These are phyloP conservation scores for Arxiozyma slooffiae DNA, from an alignment of 1,139 yeast species.

Conservation along the genomic window DNA sequence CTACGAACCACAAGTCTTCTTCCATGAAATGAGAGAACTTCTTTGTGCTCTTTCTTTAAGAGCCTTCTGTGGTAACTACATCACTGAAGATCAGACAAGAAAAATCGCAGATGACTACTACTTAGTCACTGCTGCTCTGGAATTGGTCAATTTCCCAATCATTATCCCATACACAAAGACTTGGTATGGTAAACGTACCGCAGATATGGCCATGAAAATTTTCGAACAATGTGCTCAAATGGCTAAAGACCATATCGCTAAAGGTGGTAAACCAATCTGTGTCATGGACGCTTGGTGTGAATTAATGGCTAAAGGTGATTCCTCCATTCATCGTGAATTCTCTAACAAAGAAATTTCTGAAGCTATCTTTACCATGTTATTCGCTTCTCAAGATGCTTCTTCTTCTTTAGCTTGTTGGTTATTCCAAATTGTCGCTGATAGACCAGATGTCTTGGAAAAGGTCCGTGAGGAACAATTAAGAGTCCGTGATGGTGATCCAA, in stretches of 20 bases:
- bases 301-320: conserved; percentile 70
- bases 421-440: conserved; percentile 89
- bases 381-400: conserved; percentile 97
- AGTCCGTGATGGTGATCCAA: conserved; percentile 70
- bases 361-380: conserved; percentile 88
- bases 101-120: conserved; percentile 85
- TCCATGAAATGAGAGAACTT: conserved; percentile 90
- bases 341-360: conserved; percentile 87
- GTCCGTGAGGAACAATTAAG: conserved; percentile 84
- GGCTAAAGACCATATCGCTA: conserved; percentile 70
- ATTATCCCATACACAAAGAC: conserved; percentile 92
- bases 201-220: conserved; percentile 87
- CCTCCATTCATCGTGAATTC: conserved; percentile 67
- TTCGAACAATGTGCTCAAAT: conserved; percentile 79
- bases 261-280: conserved; percentile 74
- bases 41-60: conserved; percentile 88
- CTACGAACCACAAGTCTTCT: conserved; percentile 53
- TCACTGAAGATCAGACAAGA: conserved; percentile 80
- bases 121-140: conserved; percentile 87
- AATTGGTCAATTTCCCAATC: conserved; percentile 93
- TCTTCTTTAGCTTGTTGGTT: conserved; percentile 98
- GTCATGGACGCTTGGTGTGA: conserved; percentile 93
- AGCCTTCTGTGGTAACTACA: conserved; percentile 92
- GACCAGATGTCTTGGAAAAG: conserved; percentile 79
- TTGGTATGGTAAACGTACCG: conserved; percentile 92